A percentile compares a stretch with the other conserved stretches of the same genome.
These are phyloP conservation scores for Austroboletus novae-zelandiae DNA, from an alignment of 1,284 basidiomycete genomes.

Conservation along the genomic window DNA sequence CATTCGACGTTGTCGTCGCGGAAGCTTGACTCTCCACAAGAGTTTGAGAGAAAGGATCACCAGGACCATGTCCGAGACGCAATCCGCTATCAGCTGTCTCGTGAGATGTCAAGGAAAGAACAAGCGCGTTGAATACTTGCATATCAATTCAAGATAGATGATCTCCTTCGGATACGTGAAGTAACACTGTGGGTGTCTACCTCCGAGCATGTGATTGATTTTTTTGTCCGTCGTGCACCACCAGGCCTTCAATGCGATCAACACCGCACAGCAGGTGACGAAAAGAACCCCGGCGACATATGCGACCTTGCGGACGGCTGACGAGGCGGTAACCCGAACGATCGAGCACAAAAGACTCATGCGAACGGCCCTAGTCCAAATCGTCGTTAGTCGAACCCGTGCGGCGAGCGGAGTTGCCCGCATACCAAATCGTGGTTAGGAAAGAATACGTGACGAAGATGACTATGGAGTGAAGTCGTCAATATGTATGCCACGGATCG, in stretches of 20 bases:
- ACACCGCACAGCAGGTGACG: background rate
- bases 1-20: conserved; percentile 3
- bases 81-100: background rate
- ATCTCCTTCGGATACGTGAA: background rate
- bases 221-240: background rate
- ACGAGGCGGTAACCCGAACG: background rate
- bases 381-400: too few relatives aligned
- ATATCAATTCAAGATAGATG: background rate
- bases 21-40: conserved; percentile 6
- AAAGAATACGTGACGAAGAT: too few relatives aligned
- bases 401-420: too few relatives aligned
- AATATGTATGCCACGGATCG: background rate
- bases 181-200: background rate
- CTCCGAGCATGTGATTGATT: background rate
- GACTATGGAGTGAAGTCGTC: too few relatives aligned
- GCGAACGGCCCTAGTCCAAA: conserved; percentile 2
- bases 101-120: background rate
- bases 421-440: too few relatives aligned
- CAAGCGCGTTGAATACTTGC: background rate
- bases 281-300: background rate
- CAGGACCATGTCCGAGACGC: background rate
- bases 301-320: background rate
- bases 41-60: conserved; percentile 1
- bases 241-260: background rate
- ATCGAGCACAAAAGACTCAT: conserved; percentile 3